phyloP scores from a whole-genome alignment of 2,329 filamentous ascomycete species.

The Rutstroemia sydowiana region DNA sequence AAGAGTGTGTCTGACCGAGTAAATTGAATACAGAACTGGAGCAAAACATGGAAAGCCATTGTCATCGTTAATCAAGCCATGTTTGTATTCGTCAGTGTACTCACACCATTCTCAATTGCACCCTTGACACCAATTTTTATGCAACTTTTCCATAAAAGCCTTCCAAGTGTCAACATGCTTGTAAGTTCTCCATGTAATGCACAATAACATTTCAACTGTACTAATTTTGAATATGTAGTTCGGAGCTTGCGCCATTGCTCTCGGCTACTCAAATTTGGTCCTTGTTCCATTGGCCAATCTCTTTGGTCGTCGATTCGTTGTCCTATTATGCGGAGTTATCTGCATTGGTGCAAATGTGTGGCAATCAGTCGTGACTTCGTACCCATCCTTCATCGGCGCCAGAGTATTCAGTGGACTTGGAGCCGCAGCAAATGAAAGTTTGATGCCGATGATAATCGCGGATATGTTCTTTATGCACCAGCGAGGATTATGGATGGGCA shows the following conservation, averaged over 20 bases:
- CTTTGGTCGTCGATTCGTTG: neutral
- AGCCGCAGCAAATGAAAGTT: constrained; percentile 15
- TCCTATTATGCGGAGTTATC: neutral
- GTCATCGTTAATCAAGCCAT: neutral
- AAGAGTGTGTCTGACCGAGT: constrained; percentile 24
- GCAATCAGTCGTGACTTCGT: constrained; percentile 2
- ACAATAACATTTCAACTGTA: constrained; percentile 4
- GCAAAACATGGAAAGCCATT: neutral
- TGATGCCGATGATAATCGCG: constrained; percentile 19
- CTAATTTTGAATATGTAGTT: neutral
- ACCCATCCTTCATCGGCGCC: constrained; percentile 10
- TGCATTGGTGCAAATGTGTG: constrained; percentile 6
- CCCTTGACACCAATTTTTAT: constrained; percentile 32
- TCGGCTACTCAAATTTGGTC: neutral
- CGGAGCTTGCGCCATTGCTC: neutral
- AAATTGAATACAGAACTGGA: constrained; percentile 24
- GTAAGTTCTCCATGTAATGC: constrained; percentile 4
- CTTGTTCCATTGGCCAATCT: neutral
- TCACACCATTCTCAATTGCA: constrained; percentile 31
- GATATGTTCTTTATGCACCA: constrained; percentile 15
- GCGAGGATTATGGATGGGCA: constrained; percentile 12
- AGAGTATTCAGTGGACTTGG: constrained; percentile 11
- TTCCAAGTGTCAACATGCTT: constrained; percentile 31
- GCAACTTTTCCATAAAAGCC: constrained; percentile 29
- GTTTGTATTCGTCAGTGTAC: constrained; percentile 21